Evolutionary conservation across 495 filamentous ascomycete genomes (phyloP), one percentile per base, ranked within the genome.

Genomic region (Aspergillus campestris): DNA sequence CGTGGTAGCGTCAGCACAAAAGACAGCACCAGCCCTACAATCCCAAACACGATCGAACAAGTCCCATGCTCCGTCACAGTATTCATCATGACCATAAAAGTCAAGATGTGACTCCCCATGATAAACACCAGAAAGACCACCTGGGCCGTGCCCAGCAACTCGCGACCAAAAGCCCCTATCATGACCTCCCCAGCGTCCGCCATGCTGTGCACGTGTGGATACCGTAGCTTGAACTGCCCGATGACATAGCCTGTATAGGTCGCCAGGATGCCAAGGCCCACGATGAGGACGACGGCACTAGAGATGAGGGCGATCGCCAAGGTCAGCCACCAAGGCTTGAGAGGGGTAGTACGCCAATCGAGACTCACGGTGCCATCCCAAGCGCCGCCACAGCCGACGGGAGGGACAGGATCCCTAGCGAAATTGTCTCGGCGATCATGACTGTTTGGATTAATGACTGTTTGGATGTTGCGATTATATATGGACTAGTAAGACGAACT

Each of bases 21-120:
- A 30, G 73, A 77, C 0, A 88, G 56, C 29, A 80, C 54, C 36
- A 79, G 60, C 4, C 81, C 85, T 30, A 81, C 68, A 34, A 82
- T 55, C 6, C 71, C 72, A 53, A 82, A 88, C 0, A 78, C 65
- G 41, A 87, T 74, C 1, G 80, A 78, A 58, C 86, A 89, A 0
- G 70, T 60, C 3, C 61, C 75, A 52, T 84, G 72, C 3, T 76
- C 57, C 1, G 81, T 78, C 15, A 87, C 48, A 12, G 68, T 76
- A 34, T 86, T 70, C 42, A 80, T 65, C 42, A 87, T 80, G 7
- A 85, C 81, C 15, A 63, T 59, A 18, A 84, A 61, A 47, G 86
- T 79, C 48, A 79, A 74, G 0, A 86, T 70, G 55, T 89, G 86
- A 18, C 80, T 82, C 11, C 73, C 83, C 66, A 84, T 81, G 45